These are phyloP conservation scores for Trichoderma lentiforme DNA, from an alignment of 2,329 filamentous ascomycete genomes.

Conservation along the genomic window DNA sequence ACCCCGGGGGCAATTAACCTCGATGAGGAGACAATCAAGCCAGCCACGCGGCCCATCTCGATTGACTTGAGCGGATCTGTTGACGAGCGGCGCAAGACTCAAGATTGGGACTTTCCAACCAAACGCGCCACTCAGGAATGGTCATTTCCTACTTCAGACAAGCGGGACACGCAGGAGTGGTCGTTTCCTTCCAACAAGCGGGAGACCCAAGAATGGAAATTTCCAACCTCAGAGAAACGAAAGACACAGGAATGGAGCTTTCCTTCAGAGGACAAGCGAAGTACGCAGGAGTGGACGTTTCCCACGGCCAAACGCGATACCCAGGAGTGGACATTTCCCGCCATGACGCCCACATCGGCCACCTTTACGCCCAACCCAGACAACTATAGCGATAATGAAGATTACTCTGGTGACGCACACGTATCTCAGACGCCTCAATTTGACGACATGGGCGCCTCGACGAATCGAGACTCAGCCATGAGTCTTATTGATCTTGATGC, in stretches of 20 bases:
- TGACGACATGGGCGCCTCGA: not conserved
- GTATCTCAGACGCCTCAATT: not conserved
- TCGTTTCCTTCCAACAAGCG: constrained; percentile 37
- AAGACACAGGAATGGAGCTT: constrained; percentile 52
- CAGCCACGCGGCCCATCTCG: constrained; percentile 14
- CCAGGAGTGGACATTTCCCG: constrained; percentile 24
- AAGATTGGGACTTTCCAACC: constrained; percentile 13
- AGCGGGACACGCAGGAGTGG: constrained; percentile 23
- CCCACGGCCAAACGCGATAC: constrained; percentile 8
- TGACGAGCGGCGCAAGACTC: constrained; percentile 12
- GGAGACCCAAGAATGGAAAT: constrained; percentile 28
- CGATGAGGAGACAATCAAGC: constrained; percentile 17
- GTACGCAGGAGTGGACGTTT: constrained; percentile 13
- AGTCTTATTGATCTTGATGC: constrained; percentile 19
- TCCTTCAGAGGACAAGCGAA: constrained; percentile 1
- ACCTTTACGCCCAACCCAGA: not conserved
- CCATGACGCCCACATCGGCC: constrained; percentile 34
- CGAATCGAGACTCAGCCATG: constrained; percentile 33
- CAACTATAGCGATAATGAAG: constrained; percentile 5
- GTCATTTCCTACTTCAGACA: constrained; percentile 34
- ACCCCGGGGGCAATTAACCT: constrained; percentile 6
- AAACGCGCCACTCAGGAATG: constrained; percentile 16
- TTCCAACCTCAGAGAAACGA: constrained; percentile 34
- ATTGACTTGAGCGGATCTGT: constrained; percentile 15
- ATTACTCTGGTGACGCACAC: not conserved